These are phyloP conservation scores for Annulohypoxylon bovei DNA, from an alignment of 495 filamentous ascomycete genomes.

Conservation along the genomic window DNA sequence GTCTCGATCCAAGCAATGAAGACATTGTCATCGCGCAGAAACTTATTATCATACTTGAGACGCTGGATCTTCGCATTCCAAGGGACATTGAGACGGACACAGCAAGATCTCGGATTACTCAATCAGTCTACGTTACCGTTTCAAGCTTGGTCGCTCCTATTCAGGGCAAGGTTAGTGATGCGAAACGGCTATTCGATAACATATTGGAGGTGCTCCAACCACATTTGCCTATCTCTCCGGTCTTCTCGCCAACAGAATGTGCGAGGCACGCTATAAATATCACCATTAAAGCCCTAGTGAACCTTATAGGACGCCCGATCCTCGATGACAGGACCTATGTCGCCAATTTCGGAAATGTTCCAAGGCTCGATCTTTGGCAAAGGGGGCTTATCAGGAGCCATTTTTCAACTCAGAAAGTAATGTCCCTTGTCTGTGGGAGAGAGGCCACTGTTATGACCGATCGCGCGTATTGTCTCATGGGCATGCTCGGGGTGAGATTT, in stretches of 20 bases:
- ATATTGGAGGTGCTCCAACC: slow-evolving; percentile 26
- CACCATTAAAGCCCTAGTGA: slow-evolving; percentile 43
- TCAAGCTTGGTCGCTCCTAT: slow-evolving; percentile 23
- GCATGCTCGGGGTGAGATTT: slow-evolving; percentile 51
- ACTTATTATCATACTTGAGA: slow-evolving; percentile 47
- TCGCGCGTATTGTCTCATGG: slow-evolving; percentile 52
- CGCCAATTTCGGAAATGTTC: slow-evolving; percentile 50
- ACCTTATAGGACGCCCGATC: slow-evolving; percentile 42
- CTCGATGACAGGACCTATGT: slow-evolving; percentile 46
- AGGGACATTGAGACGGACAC: slow-evolving; percentile 47
- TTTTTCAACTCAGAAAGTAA: slow-evolving; percentile 47
- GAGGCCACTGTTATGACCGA: slow-evolving; percentile 48
- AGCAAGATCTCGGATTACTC: slow-evolving; percentile 44
- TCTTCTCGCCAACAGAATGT: slow-evolving; percentile 23
- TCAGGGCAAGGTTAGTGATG: background rate
- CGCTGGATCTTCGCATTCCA: slow-evolving; percentile 45
- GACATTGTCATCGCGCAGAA: slow-evolving; percentile 29
- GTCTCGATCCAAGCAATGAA: background rate
- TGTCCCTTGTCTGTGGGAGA: slow-evolving; percentile 46
- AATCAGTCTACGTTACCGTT: slow-evolving; percentile 45
- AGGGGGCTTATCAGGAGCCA: slow-evolving; percentile 40
- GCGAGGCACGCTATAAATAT: slow-evolving; percentile 46
- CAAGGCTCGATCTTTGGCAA: slow-evolving; percentile 43
- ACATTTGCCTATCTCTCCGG: slow-evolving; percentile 6
- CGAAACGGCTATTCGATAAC: slow-evolving; percentile 5